These are phyloP conservation scores for Cercospora citrullina DNA, from an alignment of 2,329 filamentous ascomycete species.

Conservation along the genomic window DNA sequence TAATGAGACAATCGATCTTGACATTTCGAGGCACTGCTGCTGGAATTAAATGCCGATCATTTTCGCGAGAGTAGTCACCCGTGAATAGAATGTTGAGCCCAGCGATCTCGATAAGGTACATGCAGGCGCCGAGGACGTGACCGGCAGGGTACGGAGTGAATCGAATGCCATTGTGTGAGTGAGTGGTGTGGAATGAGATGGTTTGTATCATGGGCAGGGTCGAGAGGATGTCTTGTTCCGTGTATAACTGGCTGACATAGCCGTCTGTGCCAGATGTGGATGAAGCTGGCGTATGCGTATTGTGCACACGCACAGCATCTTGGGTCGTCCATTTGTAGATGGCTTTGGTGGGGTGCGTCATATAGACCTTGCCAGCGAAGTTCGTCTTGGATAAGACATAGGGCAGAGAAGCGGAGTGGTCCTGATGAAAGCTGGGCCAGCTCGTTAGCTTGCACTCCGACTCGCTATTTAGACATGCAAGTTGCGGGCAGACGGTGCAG, in stretches of 20 bases:
- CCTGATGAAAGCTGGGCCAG: slow-evolving; percentile 81
- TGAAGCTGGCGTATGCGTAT: slow-evolving; percentile 35
- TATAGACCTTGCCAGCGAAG: slow-evolving; percentile 94
- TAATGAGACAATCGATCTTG: slow-evolving; percentile 94
- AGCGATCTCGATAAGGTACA: slow-evolving; percentile 97
- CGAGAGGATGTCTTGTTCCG: slow-evolving; percentile 89
- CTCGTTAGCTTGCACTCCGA: slow-evolving; percentile 4
- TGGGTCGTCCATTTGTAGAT: slow-evolving; percentile 99
- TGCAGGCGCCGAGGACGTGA: slow-evolving; percentile 95
- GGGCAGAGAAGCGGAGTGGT: slow-evolving; percentile 96
- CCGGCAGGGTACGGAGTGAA: slow-evolving; percentile 97
- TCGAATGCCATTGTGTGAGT: slow-evolving; percentile 92
- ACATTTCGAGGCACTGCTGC: slow-evolving; percentile 85
- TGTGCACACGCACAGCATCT: slow-evolving; percentile 86
- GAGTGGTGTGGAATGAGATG: slow-evolving; percentile 97
- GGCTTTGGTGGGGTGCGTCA: slow-evolving; percentile 98
- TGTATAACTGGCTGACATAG: slow-evolving; percentile 73
- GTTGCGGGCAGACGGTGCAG: slow-evolving; percentile 21
- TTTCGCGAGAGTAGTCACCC: slow-evolving; percentile 93
- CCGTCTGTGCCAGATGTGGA: slow-evolving; percentile 35
- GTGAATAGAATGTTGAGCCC: slow-evolving; percentile 97
- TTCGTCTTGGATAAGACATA: slow-evolving; percentile 98
- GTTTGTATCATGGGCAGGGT: slow-evolving; percentile 94
- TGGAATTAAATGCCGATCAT: slow-evolving; percentile 92
- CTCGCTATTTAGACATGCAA: not conserved